Base-by-base conservation (phyloP, 2,329 filamentous ascomycete species). In the Botrytis aclada region DNA sequence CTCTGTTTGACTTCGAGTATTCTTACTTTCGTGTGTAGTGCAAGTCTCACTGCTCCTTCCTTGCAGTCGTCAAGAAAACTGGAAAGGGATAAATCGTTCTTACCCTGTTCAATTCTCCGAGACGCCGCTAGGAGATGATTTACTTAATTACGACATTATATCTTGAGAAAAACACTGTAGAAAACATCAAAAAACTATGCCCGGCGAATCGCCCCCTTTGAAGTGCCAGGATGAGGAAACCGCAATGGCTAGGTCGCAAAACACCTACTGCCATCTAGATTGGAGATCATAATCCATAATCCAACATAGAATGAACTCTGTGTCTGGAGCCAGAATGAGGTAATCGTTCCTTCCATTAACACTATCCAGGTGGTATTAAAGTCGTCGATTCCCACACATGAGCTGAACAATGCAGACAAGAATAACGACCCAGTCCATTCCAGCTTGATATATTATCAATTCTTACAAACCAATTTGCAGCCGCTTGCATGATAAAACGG, bases 401-500 rank as follows among this genome's bases (percentile, higher is more conserved):
- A 32, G 14, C 3, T 56, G 1, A 56, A 7, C 0, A 29, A 4
- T 18, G 8, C n/a, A 56, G 6, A 56, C 14, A 14, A 56, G 18
- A 1, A 56, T 14, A n/a, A 18, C 12, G n/a, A 8, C 14, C 51
- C n/a, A 56, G n/a, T 56, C n/a, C 4, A 29, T 29, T 56, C 6
- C n/a, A 56, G n/a, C 14, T 32, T 18, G 51, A 56, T 9, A 29
- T 29, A 8, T 29, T 29, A 29, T n/a, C 14, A 56, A 18, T 6
- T 56, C 18, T 56, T 8, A 56, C n/a, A 18, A 2, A 5, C 12
- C 9, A 1, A 25, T 14, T n/a, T 14, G 47, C 25, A n/a, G 47
- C 1, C 22, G 47, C 25, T 14, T 51, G 10, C 47, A n/a, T 18
- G n/a, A 9, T 0, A 18, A 4, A 0, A 32, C 3, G 7, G 14